Percentiles rank a stretch among this genome's conserved stretches.
Conservation (phyloP, 129 eudicot species). For the Glebionis coronaria region DNA sequence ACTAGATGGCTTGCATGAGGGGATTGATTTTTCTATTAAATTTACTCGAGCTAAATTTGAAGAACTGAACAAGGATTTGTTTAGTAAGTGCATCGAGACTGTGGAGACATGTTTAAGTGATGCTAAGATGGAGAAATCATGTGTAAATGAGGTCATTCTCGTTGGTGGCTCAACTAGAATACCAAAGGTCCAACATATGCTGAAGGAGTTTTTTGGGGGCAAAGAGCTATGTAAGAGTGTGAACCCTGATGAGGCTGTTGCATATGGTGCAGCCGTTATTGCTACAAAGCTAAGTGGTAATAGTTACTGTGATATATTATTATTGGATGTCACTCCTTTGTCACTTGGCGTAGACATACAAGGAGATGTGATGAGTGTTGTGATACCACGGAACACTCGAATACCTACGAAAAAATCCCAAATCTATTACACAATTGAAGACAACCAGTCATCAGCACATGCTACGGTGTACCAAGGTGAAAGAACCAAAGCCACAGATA, state of each 20-base stretch:
- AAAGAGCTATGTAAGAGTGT: conserved; percentile 16
- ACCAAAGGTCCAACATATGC: conserved; percentile 21
- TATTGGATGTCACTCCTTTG: conserved; percentile 18
- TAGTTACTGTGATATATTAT: neutral
- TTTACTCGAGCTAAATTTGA: conserved; percentile 25
- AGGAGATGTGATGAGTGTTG: neutral
- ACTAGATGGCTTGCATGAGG: conserved; percentile 20
- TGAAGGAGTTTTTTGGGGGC: neutral
- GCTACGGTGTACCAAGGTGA: neutral
- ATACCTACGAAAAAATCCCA: conserved; percentile 11
- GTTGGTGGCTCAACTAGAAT: conserved; percentile 29
- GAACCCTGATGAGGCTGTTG: conserved; percentile 24
- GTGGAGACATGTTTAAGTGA: conserved; percentile 1
- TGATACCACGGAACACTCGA: conserved; percentile 13
- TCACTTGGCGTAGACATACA: neutral
- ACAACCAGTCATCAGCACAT: neutral
- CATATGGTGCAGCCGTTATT: conserved; percentile 23
- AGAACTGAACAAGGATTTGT: conserved; percentile 15
- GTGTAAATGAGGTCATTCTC: conserved; percentile 22
- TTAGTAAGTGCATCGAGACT: neutral
- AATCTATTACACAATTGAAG: neutral
- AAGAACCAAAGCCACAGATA: neutral
- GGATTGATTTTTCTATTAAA: conserved; percentile 19
- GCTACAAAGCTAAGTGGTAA: conserved; percentile 11
- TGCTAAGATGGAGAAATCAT: conserved; percentile 14